A percentile compares a stretch with the other conserved stretches of the same genome.
Evolutionary conservation across 805 yeast genomes (phyloP).

Genomic region (Saccharomyces jurei): DNA sequence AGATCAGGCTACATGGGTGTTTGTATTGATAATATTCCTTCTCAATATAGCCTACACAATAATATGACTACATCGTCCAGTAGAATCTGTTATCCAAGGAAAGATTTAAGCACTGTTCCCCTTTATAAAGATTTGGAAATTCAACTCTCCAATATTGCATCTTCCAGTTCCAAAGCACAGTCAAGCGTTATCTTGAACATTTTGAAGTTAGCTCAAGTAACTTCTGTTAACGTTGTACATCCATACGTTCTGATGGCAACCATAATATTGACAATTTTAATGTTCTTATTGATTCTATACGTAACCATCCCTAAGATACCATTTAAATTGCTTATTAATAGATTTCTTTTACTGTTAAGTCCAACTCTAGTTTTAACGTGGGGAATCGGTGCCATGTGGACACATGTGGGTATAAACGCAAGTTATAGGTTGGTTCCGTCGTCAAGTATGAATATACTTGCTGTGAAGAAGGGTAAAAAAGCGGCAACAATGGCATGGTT

Average conservation of each 20-base stretch:
- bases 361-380: slow-evolving; percentile 39
- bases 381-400: slow-evolving; percentile 62
- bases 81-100: slow-evolving; percentile 23
- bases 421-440: slow-evolving; percentile 37
- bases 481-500: slow-evolving; percentile 58
- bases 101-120: slow-evolving; percentile 14
- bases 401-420: slow-evolving; percentile 47
- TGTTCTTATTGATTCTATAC: slow-evolving; percentile 38
- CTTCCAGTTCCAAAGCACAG: slow-evolving; percentile 21
- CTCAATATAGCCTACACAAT: slow-evolving; percentile 9
- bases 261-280: slow-evolving; percentile 36
- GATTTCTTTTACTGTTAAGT: slow-evolving; percentile 28
- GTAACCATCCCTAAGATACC: slow-evolving; percentile 45
- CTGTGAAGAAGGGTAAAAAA: slow-evolving; percentile 39
- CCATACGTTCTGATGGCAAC: slow-evolving; percentile 47
- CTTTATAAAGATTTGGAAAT: slow-evolving; percentile 24
- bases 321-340: slow-evolving; percentile 21
- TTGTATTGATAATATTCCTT: slow-evolving; percentile 38
- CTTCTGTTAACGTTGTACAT: slow-evolving; percentile 41
- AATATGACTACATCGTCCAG: slow-evolving; percentile 6
- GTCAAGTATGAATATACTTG: slow-evolving; percentile 44
- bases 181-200: slow-evolving; percentile 32
- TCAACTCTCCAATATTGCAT: slow-evolving; percentile 16
- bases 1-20: slow-evolving; percentile 50
- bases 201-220: slow-evolving; percentile 38